Base-by-base conservation (phyloP, 306 rosid genomes). In the Acacia confusa region DNA sequence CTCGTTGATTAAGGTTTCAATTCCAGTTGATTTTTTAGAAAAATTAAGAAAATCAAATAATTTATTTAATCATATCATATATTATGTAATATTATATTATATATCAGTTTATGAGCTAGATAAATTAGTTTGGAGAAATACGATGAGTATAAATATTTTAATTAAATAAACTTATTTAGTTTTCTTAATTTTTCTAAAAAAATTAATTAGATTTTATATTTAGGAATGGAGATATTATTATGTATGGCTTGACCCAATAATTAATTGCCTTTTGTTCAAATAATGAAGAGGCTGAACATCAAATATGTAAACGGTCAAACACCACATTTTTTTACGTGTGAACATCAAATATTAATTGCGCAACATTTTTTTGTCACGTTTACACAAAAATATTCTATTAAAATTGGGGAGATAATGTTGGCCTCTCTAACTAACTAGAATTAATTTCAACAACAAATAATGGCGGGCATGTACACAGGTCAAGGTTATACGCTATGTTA, bases 81-180 rank as follows among this genome's bases (percentile, higher is more conserved):
- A 30, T 30, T 30, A 30, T 30, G 3, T 30, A 30, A 1, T 1
- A 30, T 34, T 34, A 34, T 0, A 34, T 36, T 36, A 36, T 36
- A 36, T 36, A 36, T 36, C 6, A 36, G 1, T 36, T 36, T 36
- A 36, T 36, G 6, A 36, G 1, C 1, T 1, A 36, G 0, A 36
- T 0, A 36, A 36, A 36, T 36, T 36, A 36, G 6, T 6, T 36
- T 36, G 6, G 40, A 36, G 0, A 36, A 5, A 36, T 6, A 0
- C 1, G 1, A 36, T 36, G 0, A 36, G 8, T 36, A 6, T 4
- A 6, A 36, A 36, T 36, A 36, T 1, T 36, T 36, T 36, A 36
- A 36, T 5, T 1, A 5, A 0, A 36, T 0, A 6, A n/a, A n/a
- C n/a, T n/a, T 36, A 36, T 36, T 36, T 36, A 36, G 0, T 0